Conservation (phyloP, 306 rosid genomes). For the Sophora flavescens region DNA sequence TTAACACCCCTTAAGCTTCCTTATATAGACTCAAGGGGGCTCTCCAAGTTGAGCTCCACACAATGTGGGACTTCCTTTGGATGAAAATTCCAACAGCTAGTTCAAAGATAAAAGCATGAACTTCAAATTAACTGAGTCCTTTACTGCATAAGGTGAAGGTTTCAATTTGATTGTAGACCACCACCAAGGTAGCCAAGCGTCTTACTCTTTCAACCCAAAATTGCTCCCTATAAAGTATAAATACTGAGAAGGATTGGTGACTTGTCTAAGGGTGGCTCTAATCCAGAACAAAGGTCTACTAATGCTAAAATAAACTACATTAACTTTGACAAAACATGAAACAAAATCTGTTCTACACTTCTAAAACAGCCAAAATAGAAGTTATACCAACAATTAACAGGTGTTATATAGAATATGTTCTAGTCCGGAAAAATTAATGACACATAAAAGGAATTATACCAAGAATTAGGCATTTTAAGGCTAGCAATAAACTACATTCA, state of each 20-base stretch:
- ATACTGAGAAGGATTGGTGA: too few relatives aligned
- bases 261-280: too few relatives aligned
- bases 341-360: neutral
- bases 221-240: neutral
- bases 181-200: neutral
- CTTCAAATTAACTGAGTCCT: neutral
- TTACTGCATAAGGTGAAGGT: neutral
- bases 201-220: neutral
- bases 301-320: neutral
- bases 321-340: neutral
- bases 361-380: too few relatives aligned
- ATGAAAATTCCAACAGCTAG: too few relatives aligned
- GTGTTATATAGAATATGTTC: too few relatives aligned
- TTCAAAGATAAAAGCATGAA: too few relatives aligned
- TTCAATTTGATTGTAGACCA: neutral
- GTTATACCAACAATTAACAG: too few relatives aligned
- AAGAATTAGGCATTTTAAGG: neutral
- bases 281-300: neutral
- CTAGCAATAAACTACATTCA: neutral
- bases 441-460: neutral
- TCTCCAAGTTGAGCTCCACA: too few relatives aligned
- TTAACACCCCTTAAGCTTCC: too few relatives aligned
- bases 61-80: too few relatives aligned
- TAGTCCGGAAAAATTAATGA: slow-evolving; percentile 7
- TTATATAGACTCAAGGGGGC: too few relatives aligned